phyloP scores from a whole-genome alignment of 441 rosid genomes.

The Euphorbia corollata region DNA sequence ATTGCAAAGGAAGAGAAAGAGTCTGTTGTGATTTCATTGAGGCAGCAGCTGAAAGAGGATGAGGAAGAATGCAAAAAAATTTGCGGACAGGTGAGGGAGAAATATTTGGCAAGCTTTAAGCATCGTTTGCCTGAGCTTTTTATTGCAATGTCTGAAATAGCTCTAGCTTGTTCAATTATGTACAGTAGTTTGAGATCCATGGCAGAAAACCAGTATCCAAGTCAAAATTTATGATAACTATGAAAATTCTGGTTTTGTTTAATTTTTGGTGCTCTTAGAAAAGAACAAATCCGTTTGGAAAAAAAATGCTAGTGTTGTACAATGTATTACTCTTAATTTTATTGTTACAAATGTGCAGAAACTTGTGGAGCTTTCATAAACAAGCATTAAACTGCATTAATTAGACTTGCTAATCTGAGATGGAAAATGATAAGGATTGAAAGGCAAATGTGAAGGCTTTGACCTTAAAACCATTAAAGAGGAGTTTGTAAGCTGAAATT shows the following conservation, averaged over 20 bases:
- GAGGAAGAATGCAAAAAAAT: slow-evolving; percentile 35
- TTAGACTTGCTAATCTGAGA: no score
- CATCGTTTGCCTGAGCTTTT: slow-evolving; percentile 5
- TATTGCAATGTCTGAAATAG: not conserved
- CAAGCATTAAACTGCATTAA: no score
- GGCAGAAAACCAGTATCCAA: not conserved
- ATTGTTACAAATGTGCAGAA: not conserved
- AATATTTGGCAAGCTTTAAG: slow-evolving; percentile 1
- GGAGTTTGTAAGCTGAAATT: no score
- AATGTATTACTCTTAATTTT: not conserved
- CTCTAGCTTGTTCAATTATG: not conserved
- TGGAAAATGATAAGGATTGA: no score
- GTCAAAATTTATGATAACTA: not conserved
- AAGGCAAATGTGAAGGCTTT: no score
- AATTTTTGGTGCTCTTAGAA: not conserved
- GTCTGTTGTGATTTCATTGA: slow-evolving; percentile 34
- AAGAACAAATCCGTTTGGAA: not conserved
- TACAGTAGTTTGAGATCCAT: slow-evolving; percentile 30
- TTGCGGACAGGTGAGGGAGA: slow-evolving; percentile 1
- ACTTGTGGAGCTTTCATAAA: no score
- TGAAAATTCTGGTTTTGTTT: not conserved
- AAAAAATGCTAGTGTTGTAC: not conserved
- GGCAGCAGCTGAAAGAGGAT: slow-evolving; percentile 56
- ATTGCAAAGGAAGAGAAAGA: slow-evolving; percentile 25
- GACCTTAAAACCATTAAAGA: no score